Conservation (phyloP, 2,329 filamentous ascomycete genomes). For the Fusarium verrucosum region DNA sequence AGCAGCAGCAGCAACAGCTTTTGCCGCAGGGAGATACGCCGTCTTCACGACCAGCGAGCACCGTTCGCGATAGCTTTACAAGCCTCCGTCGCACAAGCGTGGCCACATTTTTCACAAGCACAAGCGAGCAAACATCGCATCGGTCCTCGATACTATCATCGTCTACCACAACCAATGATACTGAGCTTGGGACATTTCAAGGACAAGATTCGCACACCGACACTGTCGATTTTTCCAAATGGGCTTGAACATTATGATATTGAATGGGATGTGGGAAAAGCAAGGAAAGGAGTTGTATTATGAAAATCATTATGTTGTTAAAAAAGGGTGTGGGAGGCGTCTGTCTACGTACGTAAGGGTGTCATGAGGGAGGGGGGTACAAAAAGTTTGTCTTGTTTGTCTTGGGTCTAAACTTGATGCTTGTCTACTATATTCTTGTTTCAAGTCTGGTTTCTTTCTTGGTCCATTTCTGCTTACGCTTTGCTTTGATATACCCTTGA, state of each 20-base stretch:
- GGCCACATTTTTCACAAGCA: constrained; percentile 69
- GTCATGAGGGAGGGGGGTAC: constrained; percentile 30
- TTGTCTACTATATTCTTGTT: constrained; percentile 16
- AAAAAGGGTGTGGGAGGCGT: constrained; percentile 28
- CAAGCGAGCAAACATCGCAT: constrained; percentile 66
- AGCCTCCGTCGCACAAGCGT: constrained; percentile 71
- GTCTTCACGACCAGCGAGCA: constrained; percentile 55
- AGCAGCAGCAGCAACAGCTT: constrained; percentile 29
- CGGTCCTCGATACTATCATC: constrained; percentile 66
- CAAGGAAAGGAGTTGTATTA: constrained; percentile 23
- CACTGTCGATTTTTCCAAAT: constrained; percentile 53
- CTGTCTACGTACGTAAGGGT: constrained; percentile 48
- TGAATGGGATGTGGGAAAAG: not conserved
- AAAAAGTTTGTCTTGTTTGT: constrained; percentile 45
- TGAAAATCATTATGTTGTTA: constrained; percentile 18
- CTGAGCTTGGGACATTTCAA: constrained; percentile 56
- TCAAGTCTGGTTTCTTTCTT: constrained; percentile 5
- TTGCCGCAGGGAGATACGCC: constrained; percentile 37
- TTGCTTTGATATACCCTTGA: constrained; percentile 23
- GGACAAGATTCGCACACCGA: constrained; percentile 48
- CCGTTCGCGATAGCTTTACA: constrained; percentile 68
- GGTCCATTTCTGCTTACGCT: constrained; percentile 8
- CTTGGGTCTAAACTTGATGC: constrained; percentile 33
- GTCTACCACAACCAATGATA: constrained; percentile 63
- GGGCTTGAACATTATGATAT: constrained; percentile 44